A percentile compares a stretch with the other conserved stretches of the same genome.
Evolutionary conservation across 2,329 filamentous ascomycete genomes (phyloP).

Genomic region (Fusarium stilboides): DNA sequence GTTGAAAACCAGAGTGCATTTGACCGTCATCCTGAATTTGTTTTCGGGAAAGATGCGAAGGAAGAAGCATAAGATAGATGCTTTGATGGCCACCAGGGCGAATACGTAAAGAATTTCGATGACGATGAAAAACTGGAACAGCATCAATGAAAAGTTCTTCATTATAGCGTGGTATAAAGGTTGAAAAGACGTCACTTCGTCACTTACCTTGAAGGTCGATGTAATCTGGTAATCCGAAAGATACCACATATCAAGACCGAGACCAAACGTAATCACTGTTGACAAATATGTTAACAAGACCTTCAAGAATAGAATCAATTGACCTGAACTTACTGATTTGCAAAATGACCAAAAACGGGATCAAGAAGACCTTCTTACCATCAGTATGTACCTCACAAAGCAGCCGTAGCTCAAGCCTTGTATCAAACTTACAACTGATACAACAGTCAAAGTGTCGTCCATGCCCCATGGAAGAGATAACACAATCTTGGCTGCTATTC

Average conservation of each 20-base stretch:
- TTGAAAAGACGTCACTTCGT: accelerated
- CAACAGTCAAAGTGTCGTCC: slow-evolving; percentile 5
- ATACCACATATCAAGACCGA: slow-evolving; percentile 29
- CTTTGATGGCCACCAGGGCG: slow-evolving; percentile 1
- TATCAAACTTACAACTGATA: not conserved
- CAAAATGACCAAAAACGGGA: not conserved
- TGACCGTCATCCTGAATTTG: slow-evolving; percentile 15
- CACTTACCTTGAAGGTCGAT: not conserved
- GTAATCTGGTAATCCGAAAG: slow-evolving; percentile 15
- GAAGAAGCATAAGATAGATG: slow-evolving; percentile 23
- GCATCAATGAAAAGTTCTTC: not conserved
- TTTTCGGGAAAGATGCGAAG: slow-evolving; percentile 22
- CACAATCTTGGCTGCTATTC: not conserved
- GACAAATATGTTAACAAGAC: not conserved
- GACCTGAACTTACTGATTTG: slow-evolving; percentile 1
- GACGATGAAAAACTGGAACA: not conserved
- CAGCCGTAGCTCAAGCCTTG: not conserved
- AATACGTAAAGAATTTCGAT: not conserved
- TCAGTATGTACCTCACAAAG: not conserved
- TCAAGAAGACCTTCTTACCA: not conserved
- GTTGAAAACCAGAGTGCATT: slow-evolving; percentile 6
- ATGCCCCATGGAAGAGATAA: slow-evolving; percentile 4
- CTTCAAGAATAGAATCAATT: accelerated
- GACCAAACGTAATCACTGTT: slow-evolving; percentile 14
- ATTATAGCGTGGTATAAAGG: too few relatives aligned